A percentile compares a stretch with the other conserved stretches of the same genome.
phyloP scores from a whole-genome alignment of 306 rosid genomes.

The Hippophae gyantsensis region DNA sequence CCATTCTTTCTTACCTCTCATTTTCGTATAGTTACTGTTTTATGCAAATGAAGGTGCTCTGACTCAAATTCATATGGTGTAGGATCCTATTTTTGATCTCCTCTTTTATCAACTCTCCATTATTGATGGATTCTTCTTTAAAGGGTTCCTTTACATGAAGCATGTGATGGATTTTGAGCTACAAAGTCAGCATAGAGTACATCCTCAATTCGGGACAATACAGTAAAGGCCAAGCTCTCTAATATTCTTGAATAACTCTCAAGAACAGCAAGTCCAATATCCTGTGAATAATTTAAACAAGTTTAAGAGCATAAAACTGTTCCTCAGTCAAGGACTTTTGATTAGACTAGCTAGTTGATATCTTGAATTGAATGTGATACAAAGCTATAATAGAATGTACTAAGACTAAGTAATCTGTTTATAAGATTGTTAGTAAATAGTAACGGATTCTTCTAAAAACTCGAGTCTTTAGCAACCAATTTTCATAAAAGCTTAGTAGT shows the following conservation, averaged over 20 bases:
- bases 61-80: slow-evolving; percentile 28
- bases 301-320: slow-evolving; percentile 5
- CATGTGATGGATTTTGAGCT: slow-evolving; percentile 43
- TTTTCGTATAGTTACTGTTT: slow-evolving; percentile 11
- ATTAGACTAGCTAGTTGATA: background rate
- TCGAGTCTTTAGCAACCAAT: no score
- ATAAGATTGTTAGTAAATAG: no score
- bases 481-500: no score
- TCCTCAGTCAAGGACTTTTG: background rate
- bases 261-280: slow-evolving; percentile 87
- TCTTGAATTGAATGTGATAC: background rate
- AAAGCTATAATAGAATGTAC: no score
- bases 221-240: slow-evolving; percentile 92
- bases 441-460: no score
- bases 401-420: no score
- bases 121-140: slow-evolving; percentile 11
- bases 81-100: slow-evolving; percentile 30
- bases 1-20: background rate
- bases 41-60: slow-evolving; percentile 30
- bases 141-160: slow-evolving; percentile 12
- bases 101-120: slow-evolving; percentile 48
- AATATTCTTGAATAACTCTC: slow-evolving; percentile 94
- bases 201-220: slow-evolving; percentile 84
- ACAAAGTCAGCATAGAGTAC: slow-evolving; percentile 62
- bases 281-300: slow-evolving; percentile 29